A percentile compares a stretch with the other conserved stretches of the same genome.
These are phyloP conservation scores for Capronia coronata DNA, from an alignment of 2,329 filamentous ascomycete genomes.

Conservation along the genomic window DNA sequence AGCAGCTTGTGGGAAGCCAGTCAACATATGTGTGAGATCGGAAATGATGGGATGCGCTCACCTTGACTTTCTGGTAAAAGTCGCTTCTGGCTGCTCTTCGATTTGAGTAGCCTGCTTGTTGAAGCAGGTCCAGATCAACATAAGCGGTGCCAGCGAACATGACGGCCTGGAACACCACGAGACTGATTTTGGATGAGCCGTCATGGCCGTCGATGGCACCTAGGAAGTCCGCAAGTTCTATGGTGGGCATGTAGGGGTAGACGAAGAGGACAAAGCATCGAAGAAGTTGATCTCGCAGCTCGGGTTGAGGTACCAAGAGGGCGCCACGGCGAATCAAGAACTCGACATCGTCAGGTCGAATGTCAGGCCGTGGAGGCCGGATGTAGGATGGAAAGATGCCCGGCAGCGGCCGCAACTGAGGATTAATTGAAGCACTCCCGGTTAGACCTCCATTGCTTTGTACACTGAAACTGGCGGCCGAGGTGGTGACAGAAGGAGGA, in stretches of 20 bases:
- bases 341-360: conserved; percentile 16
- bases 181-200: conserved; percentile 61
- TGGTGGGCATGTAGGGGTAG: conserved; percentile 84
- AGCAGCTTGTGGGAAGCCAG: conserved; percentile 53
- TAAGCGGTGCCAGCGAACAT: conserved; percentile 91
- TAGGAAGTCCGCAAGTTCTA: conserved; percentile 45
- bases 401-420: neutral
- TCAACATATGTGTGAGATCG: neutral
- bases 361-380: conserved; percentile 11
- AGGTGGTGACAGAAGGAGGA: neutral
- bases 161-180: conserved; percentile 85
- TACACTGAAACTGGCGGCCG: neutral
- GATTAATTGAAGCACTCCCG: neutral
- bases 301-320: conserved; percentile 62
- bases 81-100: conserved; percentile 74
- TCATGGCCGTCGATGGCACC: conserved; percentile 55
- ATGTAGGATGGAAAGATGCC: conserved; percentile 17
- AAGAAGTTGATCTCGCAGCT: conserved; percentile 72
- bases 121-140: conserved; percentile 40
- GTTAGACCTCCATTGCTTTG: neutral
- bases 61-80: conserved; percentile 71
- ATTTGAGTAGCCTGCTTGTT: conserved; percentile 16
- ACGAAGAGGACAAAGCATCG: conserved; percentile 81
- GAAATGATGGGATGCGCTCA: conserved; percentile 49
- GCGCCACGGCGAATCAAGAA: conserved; percentile 50